These are phyloP conservation scores for Globisporangium iwayamae DNA, from an alignment of 352 stramenopile species.

Conservation along the genomic window DNA sequence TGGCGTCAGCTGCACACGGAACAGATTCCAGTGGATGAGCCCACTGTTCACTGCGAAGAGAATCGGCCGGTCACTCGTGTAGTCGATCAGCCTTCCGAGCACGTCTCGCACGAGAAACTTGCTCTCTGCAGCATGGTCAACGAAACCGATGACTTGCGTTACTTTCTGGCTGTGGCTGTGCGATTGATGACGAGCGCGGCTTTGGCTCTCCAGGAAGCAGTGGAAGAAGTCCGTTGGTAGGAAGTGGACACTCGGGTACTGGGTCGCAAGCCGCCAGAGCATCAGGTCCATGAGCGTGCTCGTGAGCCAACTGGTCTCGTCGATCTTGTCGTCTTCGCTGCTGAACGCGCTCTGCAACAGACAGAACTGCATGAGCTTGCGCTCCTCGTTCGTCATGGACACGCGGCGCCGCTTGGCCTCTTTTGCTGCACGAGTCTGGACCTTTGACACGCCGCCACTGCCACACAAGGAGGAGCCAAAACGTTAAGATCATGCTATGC, in stretches of 20 bases:
- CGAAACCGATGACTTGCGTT: neutral
- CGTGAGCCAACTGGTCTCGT: conserved; percentile 83
- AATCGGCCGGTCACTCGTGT: conserved; percentile 43
- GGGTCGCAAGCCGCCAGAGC: conserved; percentile 71
- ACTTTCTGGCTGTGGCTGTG: neutral
- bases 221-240: conserved; percentile 85
- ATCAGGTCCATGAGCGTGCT: conserved; percentile 83
- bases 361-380: conserved; percentile 15
- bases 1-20: conserved; percentile 73
- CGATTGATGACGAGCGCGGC: conserved; percentile 14
- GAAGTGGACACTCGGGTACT: conserved; percentile 73
- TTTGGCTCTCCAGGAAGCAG: conserved; percentile 41
- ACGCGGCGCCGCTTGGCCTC: conserved; percentile 9
- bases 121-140: neutral
- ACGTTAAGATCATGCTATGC: neutral
- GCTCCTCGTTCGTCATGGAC: conserved; percentile 12
- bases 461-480: neutral
- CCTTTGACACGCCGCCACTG: conserved; percentile 10
- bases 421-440: conserved; percentile 2
- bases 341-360: conserved; percentile 55
- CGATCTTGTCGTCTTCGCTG: conserved; percentile 52
- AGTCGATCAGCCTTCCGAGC: conserved; percentile 61
- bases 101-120: conserved; percentile 53
- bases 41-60: conserved; percentile 84
- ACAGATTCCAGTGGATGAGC: conserved; percentile 87